Conservation (phyloP, 2,329 filamentous ascomycete species). For the Xylariaceae sp. region DNA sequence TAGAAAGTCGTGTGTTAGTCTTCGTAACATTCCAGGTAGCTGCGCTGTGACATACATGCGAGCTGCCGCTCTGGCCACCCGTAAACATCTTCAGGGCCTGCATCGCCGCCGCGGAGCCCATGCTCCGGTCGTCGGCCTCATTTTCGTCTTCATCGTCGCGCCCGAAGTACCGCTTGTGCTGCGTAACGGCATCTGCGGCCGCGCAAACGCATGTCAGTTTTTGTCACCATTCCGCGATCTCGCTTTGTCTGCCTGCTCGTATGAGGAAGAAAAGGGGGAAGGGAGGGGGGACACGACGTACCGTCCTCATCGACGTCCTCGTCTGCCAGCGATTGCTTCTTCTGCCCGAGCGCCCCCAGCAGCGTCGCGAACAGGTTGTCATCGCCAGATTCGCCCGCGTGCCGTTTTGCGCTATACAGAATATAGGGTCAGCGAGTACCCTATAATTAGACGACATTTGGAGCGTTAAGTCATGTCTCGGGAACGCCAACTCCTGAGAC, state of each 20-base stretch:
- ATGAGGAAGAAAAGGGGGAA: not conserved
- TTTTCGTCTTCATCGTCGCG: constrained; percentile 48
- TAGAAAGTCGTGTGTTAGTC: constrained; percentile 8
- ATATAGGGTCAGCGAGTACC: no score
- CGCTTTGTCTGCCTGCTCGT: not conserved
- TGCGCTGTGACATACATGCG: constrained; percentile 33
- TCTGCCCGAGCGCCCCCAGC: constrained; percentile 51
- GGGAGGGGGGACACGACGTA: constrained; percentile 29
- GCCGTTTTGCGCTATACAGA: constrained; percentile 49
- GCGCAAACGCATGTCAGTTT: no score
- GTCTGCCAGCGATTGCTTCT: constrained; percentile 51
- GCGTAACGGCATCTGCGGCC: constrained; percentile 63
- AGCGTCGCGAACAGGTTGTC: constrained; percentile 53
- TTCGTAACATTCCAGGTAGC: not conserved
- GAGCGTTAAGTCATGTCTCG: no score
- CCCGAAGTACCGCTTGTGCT: constrained; percentile 77
- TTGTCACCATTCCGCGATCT: no score
- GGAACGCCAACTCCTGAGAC: no score
- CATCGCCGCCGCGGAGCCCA: constrained; percentile 77
- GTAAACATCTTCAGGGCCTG: constrained; percentile 82
- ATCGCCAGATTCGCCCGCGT: constrained; percentile 51
- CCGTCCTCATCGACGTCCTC: constrained; percentile 55
- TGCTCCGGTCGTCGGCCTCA: constrained; percentile 53
- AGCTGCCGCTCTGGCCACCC: constrained; percentile 50
- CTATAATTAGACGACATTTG: no score